Evolutionary conservation across 1,284 basidiomycete species (phyloP).

Genomic region (Blastosporella zonata): DNA sequence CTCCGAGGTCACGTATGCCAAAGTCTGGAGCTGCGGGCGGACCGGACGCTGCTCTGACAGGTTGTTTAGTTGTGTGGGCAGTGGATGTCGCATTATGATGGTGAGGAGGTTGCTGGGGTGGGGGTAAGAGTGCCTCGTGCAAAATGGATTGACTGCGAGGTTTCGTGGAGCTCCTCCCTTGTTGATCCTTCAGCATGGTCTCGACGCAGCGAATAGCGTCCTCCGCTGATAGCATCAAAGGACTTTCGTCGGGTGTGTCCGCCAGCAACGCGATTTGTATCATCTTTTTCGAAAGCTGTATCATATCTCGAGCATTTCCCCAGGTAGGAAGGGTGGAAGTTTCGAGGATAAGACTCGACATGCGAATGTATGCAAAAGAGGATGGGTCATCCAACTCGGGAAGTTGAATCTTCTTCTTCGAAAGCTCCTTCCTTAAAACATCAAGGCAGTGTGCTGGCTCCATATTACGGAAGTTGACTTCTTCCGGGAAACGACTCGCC

Average conservation of each 20-base stretch:
- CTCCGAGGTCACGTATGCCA: conserved; percentile 39
- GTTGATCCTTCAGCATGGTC: conserved; percentile 20
- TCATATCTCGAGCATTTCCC: conserved; percentile 38
- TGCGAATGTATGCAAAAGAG: conserved; percentile 29
- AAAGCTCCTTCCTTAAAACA: conserved; percentile 45
- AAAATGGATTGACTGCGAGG: conserved; percentile 39
- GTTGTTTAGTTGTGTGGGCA: conserved; percentile 2
- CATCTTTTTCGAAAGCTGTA: conserved; percentile 50
- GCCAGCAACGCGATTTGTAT: conserved; percentile 28
- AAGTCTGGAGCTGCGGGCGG: not conserved
- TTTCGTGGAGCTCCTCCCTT: conserved; percentile 13
- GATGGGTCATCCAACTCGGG: conserved; percentile 35
- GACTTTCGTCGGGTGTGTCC: conserved; percentile 9
- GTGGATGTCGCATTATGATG: not conserved
- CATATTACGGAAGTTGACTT: conserved; percentile 54
- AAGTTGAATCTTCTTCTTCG: conserved; percentile 38
- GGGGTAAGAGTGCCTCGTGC: conserved; percentile 27
- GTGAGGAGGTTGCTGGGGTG: not conserved
- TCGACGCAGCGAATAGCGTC: conserved; percentile 18
- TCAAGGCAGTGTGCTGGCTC: conserved; percentile 45
- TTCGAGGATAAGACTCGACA: conserved; percentile 44
- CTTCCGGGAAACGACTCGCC: conserved; percentile 64
- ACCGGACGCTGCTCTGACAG: not conserved
- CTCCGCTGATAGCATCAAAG: conserved; percentile 17
- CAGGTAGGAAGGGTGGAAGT: conserved; percentile 14